phyloP scores from a whole-genome alignment of 208 protist species.

The Leishmania braziliensis region DNA sequence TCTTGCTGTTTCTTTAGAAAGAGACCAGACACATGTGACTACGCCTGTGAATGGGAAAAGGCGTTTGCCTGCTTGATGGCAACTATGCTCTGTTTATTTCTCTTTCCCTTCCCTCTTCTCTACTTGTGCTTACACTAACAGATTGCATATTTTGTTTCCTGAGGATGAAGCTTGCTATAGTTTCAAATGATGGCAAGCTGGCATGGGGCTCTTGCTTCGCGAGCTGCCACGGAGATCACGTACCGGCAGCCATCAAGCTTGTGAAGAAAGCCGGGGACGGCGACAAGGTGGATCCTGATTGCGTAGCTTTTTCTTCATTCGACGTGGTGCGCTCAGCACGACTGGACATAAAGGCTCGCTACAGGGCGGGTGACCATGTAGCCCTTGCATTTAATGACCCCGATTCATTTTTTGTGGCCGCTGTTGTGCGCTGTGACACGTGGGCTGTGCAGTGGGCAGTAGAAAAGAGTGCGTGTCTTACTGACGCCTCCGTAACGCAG shows the following conservation, averaged over 20 bases:
- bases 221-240: slow-evolving; percentile 20
- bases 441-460: slow-evolving; percentile 81
- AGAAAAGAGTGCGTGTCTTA: slow-evolving; percentile 23
- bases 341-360: slow-evolving; percentile 1
- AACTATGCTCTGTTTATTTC: neutral
- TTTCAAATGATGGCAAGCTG: slow-evolving; percentile 28
- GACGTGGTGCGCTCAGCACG: slow-evolving; percentile 11
- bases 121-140: neutral
- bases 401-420: slow-evolving; percentile 47
- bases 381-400: slow-evolving; percentile 39
- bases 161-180: slow-evolving; percentile 7
- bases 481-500: slow-evolving; percentile 23
- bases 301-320: slow-evolving; percentile 28
- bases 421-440: slow-evolving; percentile 79
- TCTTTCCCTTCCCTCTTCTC: neutral
- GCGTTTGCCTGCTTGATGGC: neutral
- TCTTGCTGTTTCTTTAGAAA: too few species aligned
- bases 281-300: slow-evolving; percentile 2
- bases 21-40: neutral
- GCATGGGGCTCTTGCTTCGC: slow-evolving; percentile 24
- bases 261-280: slow-evolving; percentile 3
- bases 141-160: neutral
- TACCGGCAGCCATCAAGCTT: slow-evolving; percentile 22
- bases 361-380: slow-evolving; percentile 52
- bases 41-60: neutral